Evolutionary conservation across 75 land plant species (phyloP).

Genomic region (Pinus albicaulis): DNA sequence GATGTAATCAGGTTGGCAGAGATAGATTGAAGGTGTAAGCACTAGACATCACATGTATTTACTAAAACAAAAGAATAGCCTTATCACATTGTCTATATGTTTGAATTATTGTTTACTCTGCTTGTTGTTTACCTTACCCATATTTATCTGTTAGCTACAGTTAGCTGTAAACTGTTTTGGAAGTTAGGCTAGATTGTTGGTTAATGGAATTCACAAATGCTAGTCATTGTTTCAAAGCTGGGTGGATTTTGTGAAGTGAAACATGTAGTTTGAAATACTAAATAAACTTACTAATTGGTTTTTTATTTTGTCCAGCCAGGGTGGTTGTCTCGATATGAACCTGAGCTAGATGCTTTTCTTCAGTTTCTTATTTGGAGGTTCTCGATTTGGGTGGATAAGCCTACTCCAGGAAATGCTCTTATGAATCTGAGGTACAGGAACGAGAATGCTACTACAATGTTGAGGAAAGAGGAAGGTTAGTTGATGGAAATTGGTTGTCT

Average conservation of each 20-base stretch:
- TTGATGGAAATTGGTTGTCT: background rate
- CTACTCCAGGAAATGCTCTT: constrained; percentile 94
- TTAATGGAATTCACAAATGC: background rate
- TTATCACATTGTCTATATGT: too few species aligned
- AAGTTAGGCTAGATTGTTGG: constrained; percentile 2
- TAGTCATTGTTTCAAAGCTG: too few species aligned
- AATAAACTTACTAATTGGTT: background rate
- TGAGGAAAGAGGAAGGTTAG: constrained; percentile 42
- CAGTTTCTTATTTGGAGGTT: constrained; percentile 98
- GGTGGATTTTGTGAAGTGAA: background rate
- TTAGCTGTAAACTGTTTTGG: background rate
- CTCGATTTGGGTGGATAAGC: constrained; percentile 97
- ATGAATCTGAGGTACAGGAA: constrained; percentile 96
- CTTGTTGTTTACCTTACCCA: too few species aligned
- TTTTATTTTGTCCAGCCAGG: constrained; percentile 87
- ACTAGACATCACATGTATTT: too few species aligned
- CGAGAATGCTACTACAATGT: constrained; percentile 44
- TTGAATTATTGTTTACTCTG: too few species aligned
- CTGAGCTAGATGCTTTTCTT: constrained; percentile 90
- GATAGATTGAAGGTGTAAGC: too few species aligned
- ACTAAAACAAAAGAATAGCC: too few species aligned
- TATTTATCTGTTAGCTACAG: too few species aligned
- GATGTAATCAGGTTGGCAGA: too few species aligned
- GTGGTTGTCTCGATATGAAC: constrained; percentile 86
- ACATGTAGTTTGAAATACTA: background rate